phyloP scores from a whole-genome alignment of 257 asterid genomes.

The Gardenia jasminoides region DNA sequence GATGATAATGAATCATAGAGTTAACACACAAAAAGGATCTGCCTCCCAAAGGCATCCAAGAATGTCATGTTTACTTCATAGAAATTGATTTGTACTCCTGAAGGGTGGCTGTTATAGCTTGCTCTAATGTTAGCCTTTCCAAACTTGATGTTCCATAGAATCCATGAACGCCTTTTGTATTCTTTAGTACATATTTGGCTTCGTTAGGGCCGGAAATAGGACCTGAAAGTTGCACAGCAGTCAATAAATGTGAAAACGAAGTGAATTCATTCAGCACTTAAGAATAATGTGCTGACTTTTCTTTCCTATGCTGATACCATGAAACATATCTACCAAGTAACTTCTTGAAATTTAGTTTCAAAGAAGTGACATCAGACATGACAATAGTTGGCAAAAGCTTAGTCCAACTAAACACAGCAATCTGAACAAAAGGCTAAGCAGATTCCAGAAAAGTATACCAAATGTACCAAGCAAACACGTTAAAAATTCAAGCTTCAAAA shows the following conservation, averaged over 20 bases:
- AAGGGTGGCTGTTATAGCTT: conserved; percentile 74
- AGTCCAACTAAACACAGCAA: neutral
- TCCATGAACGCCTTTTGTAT: conserved; percentile 87
- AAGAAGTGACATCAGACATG: neutral
- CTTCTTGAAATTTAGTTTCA: neutral
- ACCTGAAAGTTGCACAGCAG: conserved; percentile 43
- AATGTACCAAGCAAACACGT: neutral
- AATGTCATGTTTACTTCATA: conserved; percentile 27
- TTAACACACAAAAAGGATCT: neutral
- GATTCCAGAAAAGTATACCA: no score
- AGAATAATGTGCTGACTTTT: neutral
- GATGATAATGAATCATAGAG: neutral
- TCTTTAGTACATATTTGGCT: conserved; percentile 81
- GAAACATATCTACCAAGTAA: neutral
- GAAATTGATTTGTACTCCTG: conserved; percentile 78
- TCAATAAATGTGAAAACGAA: conserved; percentile 7
- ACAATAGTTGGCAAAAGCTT: no score
- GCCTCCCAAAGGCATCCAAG: neutral
- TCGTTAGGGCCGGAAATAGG: conserved; percentile 80
- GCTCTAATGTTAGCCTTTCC: conserved; percentile 97
- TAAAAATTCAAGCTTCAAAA: neutral
- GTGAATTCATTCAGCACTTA: neutral
- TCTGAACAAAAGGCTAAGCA: neutral
- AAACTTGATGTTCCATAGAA: conserved; percentile 95
- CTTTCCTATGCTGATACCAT: neutral